A percentile compares a stretch with the other conserved stretches of the same genome.
Conservation (phyloP, 768 basidiomycete genomes). For the Lactarius trivialis region DNA sequence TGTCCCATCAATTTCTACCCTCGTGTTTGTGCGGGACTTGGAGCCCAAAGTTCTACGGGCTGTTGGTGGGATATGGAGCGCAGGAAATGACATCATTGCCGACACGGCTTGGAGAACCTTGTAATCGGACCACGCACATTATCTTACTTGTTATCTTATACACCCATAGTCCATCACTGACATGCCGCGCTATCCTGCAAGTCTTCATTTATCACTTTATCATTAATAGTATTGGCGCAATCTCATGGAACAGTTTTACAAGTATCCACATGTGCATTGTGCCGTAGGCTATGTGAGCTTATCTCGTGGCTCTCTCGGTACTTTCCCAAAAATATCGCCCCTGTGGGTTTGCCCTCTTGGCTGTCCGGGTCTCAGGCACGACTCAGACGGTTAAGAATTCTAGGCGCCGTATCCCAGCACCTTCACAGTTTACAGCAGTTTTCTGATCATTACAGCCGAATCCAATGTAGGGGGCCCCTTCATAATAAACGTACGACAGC, state of each 20-base stretch:
- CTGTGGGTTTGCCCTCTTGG: background rate
- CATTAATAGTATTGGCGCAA: constrained; percentile 10
- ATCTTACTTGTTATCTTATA: background rate
- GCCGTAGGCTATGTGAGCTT: background rate
- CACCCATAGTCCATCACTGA: background rate
- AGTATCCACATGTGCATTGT: background rate
- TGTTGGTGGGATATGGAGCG: constrained; percentile 26
- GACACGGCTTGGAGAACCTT: constrained; percentile 17
- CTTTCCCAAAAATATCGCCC: background rate
- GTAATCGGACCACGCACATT: background rate
- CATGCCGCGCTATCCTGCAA: background rate
- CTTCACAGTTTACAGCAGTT: background rate
- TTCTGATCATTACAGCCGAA: too few species aligned
- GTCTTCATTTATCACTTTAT: background rate
- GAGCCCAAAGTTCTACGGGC: constrained; percentile 46
- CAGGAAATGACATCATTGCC: constrained; percentile 26
- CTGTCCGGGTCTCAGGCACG: background rate
- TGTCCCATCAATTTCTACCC: constrained; percentile 41
- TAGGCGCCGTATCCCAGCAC: background rate
- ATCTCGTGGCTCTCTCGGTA: constrained; percentile 4
- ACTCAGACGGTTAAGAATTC: background rate
- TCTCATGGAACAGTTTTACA: background rate
- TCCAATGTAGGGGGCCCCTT: too few species aligned
- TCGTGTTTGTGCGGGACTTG: constrained; percentile 60
- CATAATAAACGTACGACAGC: too few species aligned